Base-by-base conservation (phyloP, 139 green algal genomes). In the Pleodorina starrii region DNA sequence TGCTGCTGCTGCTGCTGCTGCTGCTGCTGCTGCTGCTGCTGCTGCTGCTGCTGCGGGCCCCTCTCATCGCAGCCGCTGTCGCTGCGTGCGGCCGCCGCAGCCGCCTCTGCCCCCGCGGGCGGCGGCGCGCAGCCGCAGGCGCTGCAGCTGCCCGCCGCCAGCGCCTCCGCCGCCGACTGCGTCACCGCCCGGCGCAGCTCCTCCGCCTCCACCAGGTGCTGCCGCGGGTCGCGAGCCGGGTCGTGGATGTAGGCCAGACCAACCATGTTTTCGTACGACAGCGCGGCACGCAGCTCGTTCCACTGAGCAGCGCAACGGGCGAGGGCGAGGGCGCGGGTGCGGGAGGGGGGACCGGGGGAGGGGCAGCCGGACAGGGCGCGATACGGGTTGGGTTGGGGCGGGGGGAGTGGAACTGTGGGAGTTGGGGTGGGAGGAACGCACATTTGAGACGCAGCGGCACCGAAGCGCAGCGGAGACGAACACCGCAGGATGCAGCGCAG, bases 181-280 rank as follows among this genome's bases (percentile, higher is more conserved):
- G 40, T 42, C n/a, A 87, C n/a, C 0, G 46, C 29, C 0, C 60
- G 60, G 42, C 82, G n/a, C 82, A 88, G 82, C 60, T 32, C 57
- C 82, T 79, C 66, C 82, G 63, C 82, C 66, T 36, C 44, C 44
- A 0, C 82, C 82, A 79, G 63, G 82, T 88, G 66, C 32, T 68
- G n/a, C 44, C 44, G n/a, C 2, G 82, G 82, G 82, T 88, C 82
- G 25, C 38, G 27, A 1, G 32, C 6, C 17, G 82, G 82, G 46
- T 88, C 82, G 43, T 88, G 66, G 82, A 88, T 88, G 43, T 78
- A 80, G 7, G 82, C 82, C 82, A 88, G 60, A 0, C 82, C 82
- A 16, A 88, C 82, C 82, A 88, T 57, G 46, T 88, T 88, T 25
- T 69, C 44, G 66, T 88, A 88, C 82, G 82, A 88, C 44, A 88